These are phyloP conservation scores for Entomortierella chlamydospora DNA, from an alignment of 192 early-diverging fungal genomes.

Conservation along the genomic window DNA sequence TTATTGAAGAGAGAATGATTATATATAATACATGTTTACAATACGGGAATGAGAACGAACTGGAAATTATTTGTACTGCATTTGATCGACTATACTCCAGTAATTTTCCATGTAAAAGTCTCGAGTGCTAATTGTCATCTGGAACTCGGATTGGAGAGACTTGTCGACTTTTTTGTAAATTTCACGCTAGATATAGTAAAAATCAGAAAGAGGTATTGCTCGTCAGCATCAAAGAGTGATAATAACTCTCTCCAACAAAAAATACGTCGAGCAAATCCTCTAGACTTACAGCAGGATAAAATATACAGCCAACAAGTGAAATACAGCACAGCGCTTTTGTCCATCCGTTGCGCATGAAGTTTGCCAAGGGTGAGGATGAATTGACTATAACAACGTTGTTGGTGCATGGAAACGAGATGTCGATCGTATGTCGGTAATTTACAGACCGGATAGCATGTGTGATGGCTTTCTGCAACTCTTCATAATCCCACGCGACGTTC, in stretches of 20 bases:
- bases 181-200: constrained; percentile 18
- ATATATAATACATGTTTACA: too few relatives aligned
- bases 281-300: constrained; percentile 41
- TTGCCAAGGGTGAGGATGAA: constrained; percentile 30
- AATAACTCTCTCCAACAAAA: too few relatives aligned
- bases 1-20: too few relatives aligned
- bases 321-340: constrained; percentile 47
- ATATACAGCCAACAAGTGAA: constrained; percentile 39
- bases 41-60: too few relatives aligned
- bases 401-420: constrained; percentile 37
- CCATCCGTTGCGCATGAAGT: constrained; percentile 42
- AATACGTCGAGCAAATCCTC: neutral
- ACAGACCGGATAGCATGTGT: constrained; percentile 43
- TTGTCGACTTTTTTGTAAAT: constrained; percentile 39
- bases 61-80: constrained; percentile 13
- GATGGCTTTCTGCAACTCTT: constrained; percentile 49
- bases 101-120: constrained; percentile 49
- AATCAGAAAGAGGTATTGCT: neutral
- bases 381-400: constrained; percentile 50
- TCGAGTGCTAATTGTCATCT: constrained; percentile 46
- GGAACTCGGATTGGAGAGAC: constrained; percentile 43
- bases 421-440: constrained; percentile 29
- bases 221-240: too few relatives aligned
- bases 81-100: constrained; percentile 47
- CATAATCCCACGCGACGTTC: constrained; percentile 48